phyloP scores from a whole-genome alignment of 202 grass and related monocot species.

The Setaria viridis region DNA sequence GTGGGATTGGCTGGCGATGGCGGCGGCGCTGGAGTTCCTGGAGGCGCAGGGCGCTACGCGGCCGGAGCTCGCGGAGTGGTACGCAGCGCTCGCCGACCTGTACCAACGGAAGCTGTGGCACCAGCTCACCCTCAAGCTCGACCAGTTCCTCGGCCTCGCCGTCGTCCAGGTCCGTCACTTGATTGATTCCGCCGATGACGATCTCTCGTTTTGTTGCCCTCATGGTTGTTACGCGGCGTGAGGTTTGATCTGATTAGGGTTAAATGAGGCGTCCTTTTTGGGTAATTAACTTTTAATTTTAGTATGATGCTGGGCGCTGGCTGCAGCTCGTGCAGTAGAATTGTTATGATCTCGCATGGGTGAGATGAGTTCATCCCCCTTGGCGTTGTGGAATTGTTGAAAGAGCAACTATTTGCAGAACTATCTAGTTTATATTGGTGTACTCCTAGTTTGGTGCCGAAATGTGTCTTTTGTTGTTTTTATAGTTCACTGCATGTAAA shows the following conservation, averaged over 20 bases:
- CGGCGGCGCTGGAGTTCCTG: slow-evolving; percentile 56
- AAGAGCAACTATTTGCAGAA: neutral
- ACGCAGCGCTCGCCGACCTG: slow-evolving; percentile 57
- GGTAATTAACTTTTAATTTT: neutral
- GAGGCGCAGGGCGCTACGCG: slow-evolving; percentile 57
- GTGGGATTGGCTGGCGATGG: slow-evolving; percentile 30
- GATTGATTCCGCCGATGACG: neutral
- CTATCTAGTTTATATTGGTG: neutral
- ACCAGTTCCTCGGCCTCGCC: slow-evolving; percentile 73
- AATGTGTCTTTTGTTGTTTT: neutral
- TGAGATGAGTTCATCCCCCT: neutral
- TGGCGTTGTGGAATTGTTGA: neutral
- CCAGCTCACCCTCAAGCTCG: slow-evolving; percentile 74
- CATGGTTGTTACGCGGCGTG: neutral
- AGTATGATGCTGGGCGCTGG: neutral
- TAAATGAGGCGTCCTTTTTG: neutral
- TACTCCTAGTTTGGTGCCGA: neutral
- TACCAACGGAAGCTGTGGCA: slow-evolving; percentile 74
- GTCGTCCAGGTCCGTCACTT: slow-evolving; percentile 50
- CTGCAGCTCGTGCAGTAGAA: neutral
- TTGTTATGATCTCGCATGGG: neutral
- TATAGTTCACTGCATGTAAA: neutral
- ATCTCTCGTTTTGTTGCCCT: neutral
- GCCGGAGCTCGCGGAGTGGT: slow-evolving; percentile 71
- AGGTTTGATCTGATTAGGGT: slow-evolving; percentile 8